A percentile compares a stretch with the other conserved stretches of the same genome.
These are phyloP conservation scores for Graphium sp. DNA, from an alignment of 2,329 filamentous ascomycete genomes.

Conservation along the genomic window DNA sequence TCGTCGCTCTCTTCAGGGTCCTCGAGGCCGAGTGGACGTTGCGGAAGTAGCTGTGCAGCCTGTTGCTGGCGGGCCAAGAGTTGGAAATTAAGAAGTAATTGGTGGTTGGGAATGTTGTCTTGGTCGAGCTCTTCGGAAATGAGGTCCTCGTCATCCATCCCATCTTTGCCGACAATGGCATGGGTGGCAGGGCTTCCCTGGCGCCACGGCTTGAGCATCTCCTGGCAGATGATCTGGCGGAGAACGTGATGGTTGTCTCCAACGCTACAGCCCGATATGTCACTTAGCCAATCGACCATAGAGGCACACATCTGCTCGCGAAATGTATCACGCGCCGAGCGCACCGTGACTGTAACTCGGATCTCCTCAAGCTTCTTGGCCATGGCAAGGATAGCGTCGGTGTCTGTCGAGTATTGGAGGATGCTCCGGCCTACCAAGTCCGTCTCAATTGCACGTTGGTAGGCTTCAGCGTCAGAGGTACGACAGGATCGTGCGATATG, in stretches of 20 bases:
- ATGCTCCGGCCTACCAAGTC: conserved; percentile 79
- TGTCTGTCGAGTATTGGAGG: conserved; percentile 56
- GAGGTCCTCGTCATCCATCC: conserved; percentile 66
- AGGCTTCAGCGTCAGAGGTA: conserved; percentile 50
- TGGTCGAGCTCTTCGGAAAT: conserved; percentile 30
- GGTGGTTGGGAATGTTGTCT: conserved; percentile 17
- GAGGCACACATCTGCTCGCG: conserved; percentile 97
- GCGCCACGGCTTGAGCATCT: conserved; percentile 76
- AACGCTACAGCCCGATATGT: conserved; percentile 80
- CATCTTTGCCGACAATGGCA: conserved; percentile 57
- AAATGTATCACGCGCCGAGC: conserved; percentile 87
- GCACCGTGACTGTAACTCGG: conserved; percentile 86
- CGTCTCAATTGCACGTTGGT: conserved; percentile 68
- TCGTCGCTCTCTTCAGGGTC: conserved; percentile 30
- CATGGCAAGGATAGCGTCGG: conserved; percentile 58
- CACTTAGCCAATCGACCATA: conserved; percentile 88
- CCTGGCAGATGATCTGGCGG: conserved; percentile 71
- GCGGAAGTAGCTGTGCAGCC: conserved; percentile 4
- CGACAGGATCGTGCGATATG: conserved; percentile 83
- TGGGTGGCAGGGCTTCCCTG: conserved; percentile 73
- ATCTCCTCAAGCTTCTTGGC: conserved; percentile 86
- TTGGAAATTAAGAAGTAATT: conserved; percentile 14
- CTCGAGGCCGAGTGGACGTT: conserved; percentile 21
- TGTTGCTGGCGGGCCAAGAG: conserved; percentile 8
- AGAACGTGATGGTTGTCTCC: conserved; percentile 66